Conservation (phyloP, 2,329 filamentous ascomycete species). For the Ceratocystis huliohia region DNA sequence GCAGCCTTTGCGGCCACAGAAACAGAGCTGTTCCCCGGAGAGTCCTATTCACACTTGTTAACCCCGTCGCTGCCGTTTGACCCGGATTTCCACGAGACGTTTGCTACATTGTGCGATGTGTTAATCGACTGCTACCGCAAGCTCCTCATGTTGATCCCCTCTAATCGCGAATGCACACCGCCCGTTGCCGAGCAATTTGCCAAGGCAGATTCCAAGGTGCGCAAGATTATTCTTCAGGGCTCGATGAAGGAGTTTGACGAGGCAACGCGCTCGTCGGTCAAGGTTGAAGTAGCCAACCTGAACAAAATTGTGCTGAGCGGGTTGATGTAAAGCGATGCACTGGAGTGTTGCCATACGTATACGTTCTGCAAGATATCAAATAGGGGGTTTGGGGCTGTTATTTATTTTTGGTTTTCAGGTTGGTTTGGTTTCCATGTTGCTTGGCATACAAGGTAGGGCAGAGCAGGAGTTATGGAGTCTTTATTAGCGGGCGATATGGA, state of each 20-base stretch:
- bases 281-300: constrained; percentile 70
- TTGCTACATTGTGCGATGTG: constrained; percentile 88
- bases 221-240: constrained; percentile 79
- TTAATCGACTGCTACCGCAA: constrained; percentile 83
- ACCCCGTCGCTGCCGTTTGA: constrained; percentile 93
- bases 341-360: background rate
- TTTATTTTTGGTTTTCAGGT: too few species aligned
- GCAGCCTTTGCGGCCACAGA: constrained; percentile 48
- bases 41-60: constrained; percentile 77
- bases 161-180: constrained; percentile 57
- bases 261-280: constrained; percentile 59
- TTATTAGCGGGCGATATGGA: too few species aligned
- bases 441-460: too few species aligned
- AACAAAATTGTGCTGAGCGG: constrained; percentile 83
- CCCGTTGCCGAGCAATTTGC: constrained; percentile 70
- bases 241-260: constrained; percentile 92
- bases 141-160: constrained; percentile 61
- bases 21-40: constrained; percentile 60
- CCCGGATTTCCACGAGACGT: constrained; percentile 93
- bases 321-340: constrained; percentile 44
- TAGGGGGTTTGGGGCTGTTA: too few species aligned
- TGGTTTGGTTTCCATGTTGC: too few species aligned
- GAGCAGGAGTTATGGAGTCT: too few species aligned
- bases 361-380: too few species aligned
- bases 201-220: constrained; percentile 74